phyloP scores from a whole-genome alignment of 2,329 filamentous ascomycete species.

The Thelonectria olida region DNA sequence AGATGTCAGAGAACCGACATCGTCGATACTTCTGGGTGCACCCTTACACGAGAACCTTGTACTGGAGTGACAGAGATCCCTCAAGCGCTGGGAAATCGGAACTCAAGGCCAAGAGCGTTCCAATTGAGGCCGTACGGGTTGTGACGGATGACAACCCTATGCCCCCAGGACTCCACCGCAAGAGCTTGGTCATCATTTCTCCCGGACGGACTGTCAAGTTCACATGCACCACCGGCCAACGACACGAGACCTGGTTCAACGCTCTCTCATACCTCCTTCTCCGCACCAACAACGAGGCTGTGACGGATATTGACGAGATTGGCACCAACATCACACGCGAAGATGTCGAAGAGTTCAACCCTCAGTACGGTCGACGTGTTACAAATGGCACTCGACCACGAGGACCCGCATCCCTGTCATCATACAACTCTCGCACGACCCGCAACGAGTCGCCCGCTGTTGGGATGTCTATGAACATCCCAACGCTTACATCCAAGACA shows the following conservation, averaged over 20 bases:
- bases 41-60: constrained; percentile 93
- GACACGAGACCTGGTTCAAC: constrained; percentile 99
- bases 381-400: constrained; percentile 56
- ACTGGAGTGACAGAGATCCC: constrained; percentile 95
- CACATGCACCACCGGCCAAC: constrained; percentile 90
- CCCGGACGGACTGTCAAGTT: constrained; percentile 92
- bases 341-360: constrained; percentile 85
- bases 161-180: constrained; percentile 92
- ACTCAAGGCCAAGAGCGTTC: constrained; percentile 84
- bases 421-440: constrained; percentile 79
- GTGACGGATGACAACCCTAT: constrained; percentile 95
- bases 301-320: constrained; percentile 68
- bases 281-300: constrained; percentile 73
- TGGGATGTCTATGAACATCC: constrained; percentile 60
- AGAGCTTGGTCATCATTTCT: constrained; percentile 90
- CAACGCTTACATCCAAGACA: constrained; percentile 65
- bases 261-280: constrained; percentile 92
- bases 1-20: constrained; percentile 89
- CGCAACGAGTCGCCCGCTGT: constrained; percentile 70
- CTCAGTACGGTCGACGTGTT: constrained; percentile 56
- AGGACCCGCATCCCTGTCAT: constrained; percentile 75
- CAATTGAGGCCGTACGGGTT: constrained; percentile 91
- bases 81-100: constrained; percentile 80
- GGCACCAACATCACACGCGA: constrained; percentile 67
- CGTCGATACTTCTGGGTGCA: constrained; percentile 99